A percentile compares a stretch with the other conserved stretches of the same genome.
phyloP scores from a whole-genome alignment of 2,329 filamentous ascomycete species.

The Botryotinia globosa region DNA sequence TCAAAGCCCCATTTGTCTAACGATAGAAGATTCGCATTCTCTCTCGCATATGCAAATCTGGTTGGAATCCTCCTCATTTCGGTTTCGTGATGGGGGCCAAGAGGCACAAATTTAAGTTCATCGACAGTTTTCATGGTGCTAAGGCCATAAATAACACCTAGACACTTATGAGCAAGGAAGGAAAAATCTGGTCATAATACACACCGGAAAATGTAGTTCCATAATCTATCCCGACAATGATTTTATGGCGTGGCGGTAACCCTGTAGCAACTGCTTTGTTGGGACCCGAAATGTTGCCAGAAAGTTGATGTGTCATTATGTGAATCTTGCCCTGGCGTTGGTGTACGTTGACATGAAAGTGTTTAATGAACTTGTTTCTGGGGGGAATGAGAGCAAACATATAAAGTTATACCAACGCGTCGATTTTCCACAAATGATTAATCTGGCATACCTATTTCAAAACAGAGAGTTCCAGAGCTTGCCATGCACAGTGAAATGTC shows the following conservation, averaged over 20 bases:
- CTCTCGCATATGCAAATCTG: conserved; percentile 25
- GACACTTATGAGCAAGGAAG: background rate
- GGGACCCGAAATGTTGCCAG: background rate
- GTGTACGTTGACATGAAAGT: background rate
- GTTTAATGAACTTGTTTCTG: background rate
- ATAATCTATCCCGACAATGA: conserved; percentile 33
- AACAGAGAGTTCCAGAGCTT: background rate
- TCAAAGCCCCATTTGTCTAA: conserved; percentile 27
- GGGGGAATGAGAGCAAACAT: background rate
- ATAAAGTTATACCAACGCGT: background rate
- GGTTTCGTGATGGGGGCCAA: background rate
- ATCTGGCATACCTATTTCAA: background rate
- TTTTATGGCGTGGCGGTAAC: conserved; percentile 20
- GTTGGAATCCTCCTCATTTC: conserved; percentile 24
- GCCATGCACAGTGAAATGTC: background rate
- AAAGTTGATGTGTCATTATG: background rate
- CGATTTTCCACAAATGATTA: too few relatives aligned
- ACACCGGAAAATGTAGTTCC: conserved; percentile 33
- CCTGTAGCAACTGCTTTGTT: background rate
- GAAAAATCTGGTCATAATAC: background rate
- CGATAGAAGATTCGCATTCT: conserved; percentile 18
- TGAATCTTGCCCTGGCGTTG: background rate
- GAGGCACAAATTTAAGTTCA: conserved; percentile 17
- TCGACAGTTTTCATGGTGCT: conserved; percentile 22
- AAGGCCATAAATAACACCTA: conserved; percentile 24